A percentile compares a stretch with the other conserved stretches of the same genome.
Conservation (phyloP, 148 eudicot genomes). For the Oxyria digyna region DNA sequence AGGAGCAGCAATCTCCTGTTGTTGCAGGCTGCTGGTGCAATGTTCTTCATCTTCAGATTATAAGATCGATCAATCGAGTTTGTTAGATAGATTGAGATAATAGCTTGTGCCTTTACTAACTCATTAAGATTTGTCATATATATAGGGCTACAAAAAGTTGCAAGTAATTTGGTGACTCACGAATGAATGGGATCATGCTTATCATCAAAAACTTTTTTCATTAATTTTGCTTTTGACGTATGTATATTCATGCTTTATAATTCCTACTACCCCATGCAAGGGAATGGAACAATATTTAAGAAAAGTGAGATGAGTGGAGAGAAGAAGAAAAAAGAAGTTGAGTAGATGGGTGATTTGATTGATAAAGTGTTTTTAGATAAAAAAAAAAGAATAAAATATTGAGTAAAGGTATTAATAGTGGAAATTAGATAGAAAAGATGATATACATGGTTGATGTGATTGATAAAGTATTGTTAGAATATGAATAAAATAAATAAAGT, state of each 20-base stretch:
- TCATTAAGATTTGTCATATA: conserved; percentile 8
- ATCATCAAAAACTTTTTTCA: background rate
- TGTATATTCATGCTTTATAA: background rate
- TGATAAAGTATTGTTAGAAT: no score
- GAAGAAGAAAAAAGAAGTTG: no score
- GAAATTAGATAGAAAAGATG: no score
- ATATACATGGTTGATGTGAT: no score
- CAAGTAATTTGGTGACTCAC: background rate
- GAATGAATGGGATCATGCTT: background rate
- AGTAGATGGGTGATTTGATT: no score
- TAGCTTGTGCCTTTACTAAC: background rate
- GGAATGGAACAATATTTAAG: no score
- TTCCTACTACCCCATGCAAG: no score
- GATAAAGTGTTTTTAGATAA: no score
- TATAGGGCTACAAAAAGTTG: background rate
- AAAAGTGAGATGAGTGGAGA: no score
- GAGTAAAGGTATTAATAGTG: no score
- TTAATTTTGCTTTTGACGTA: background rate
- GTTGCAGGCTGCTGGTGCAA: background rate
- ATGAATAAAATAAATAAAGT: no score
- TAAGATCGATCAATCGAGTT: background rate
- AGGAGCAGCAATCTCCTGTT: background rate
- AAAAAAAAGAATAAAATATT: no score
- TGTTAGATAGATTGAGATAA: background rate
- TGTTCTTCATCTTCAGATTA: background rate